Evolutionary conservation across 345 rosid species (phyloP).

Genomic region (Sonneratia caseolaris): DNA sequence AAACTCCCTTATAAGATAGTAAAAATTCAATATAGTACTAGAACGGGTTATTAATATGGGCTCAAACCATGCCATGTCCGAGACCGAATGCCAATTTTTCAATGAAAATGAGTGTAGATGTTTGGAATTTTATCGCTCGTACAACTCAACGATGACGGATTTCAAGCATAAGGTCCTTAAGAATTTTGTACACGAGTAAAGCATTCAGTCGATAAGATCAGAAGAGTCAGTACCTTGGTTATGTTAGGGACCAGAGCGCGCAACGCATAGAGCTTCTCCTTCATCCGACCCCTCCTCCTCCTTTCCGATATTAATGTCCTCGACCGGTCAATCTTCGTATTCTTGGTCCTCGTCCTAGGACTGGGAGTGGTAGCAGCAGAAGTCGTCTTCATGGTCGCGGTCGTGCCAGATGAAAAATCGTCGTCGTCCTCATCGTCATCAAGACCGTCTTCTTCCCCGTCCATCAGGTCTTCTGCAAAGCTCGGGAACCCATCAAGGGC

Average conservation of each 20-base stretch:
- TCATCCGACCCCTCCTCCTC: slow-evolving; percentile 66
- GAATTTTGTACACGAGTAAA: too few relatives aligned
- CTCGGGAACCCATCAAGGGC: slow-evolving; percentile 25
- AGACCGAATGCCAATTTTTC: too few relatives aligned
- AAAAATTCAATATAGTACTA: too few relatives aligned
- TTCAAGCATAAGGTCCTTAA: not conserved
- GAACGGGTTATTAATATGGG: too few relatives aligned
- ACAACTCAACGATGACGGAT: too few relatives aligned
- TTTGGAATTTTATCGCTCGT: too few relatives aligned
- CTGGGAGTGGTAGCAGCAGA: slow-evolving; percentile 32
- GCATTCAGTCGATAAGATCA: slow-evolving; percentile 18
- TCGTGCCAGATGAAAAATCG: slow-evolving; percentile 47
- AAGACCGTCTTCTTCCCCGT: slow-evolving; percentile 19
- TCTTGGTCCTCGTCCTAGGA: slow-evolving; percentile 14
- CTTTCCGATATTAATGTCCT: slow-evolving; percentile 69
- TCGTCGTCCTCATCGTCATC: slow-evolving; percentile 35
- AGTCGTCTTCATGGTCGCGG: slow-evolving; percentile 23
- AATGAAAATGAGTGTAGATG: too few relatives aligned
- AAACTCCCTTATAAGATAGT: too few relatives aligned
- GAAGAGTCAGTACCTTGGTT: slow-evolving; percentile 46
- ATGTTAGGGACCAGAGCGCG: slow-evolving; percentile 88
- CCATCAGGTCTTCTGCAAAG: slow-evolving; percentile 26
- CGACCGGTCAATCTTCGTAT: slow-evolving; percentile 32
- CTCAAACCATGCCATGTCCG: too few relatives aligned
- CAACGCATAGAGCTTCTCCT: slow-evolving; percentile 79